Conservation (phyloP, 306 rosid species). For the Gastrolobium bilobum region DNA sequence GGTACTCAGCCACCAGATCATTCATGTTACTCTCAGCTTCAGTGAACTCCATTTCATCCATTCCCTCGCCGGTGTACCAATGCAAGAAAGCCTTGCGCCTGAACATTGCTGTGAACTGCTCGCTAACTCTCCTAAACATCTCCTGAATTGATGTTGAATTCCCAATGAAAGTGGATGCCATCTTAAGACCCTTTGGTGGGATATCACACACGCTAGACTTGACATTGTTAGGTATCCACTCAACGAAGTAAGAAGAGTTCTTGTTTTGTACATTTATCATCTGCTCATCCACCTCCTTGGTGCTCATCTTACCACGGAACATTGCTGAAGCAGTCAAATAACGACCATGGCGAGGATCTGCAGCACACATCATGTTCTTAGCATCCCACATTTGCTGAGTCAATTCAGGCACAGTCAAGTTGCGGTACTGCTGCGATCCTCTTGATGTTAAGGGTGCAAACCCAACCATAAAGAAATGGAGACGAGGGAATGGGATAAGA, state of each 20-base stretch:
- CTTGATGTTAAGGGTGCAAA: slow-evolving; percentile 91
- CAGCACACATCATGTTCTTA: slow-evolving; percentile 84
- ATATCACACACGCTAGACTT: slow-evolving; percentile 92
- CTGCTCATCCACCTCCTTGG: slow-evolving; percentile 92
- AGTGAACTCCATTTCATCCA: slow-evolving; percentile 95
- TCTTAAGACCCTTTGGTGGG: slow-evolving; percentile 80
- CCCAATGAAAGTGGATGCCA: slow-evolving; percentile 83
- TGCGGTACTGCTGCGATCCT: slow-evolving; percentile 90
- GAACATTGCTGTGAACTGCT: slow-evolving; percentile 94
- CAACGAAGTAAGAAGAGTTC: slow-evolving; percentile 88
- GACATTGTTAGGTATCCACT: slow-evolving; percentile 90
- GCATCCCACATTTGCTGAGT: slow-evolving; percentile 73
- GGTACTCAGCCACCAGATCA: slow-evolving; percentile 90
- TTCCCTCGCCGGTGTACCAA: slow-evolving; percentile 95
- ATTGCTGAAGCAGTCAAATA: slow-evolving; percentile 87
- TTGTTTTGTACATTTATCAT: slow-evolving; percentile 89
- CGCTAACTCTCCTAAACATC: slow-evolving; percentile 95
- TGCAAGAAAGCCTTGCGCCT: slow-evolving; percentile 81
- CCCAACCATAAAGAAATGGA: slow-evolving; percentile 93
- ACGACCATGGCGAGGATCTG: slow-evolving; percentile 92
- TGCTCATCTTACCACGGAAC: slow-evolving; percentile 96
- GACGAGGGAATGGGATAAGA: slow-evolving; percentile 91
- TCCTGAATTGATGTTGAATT: slow-evolving; percentile 87
- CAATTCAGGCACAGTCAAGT: slow-evolving; percentile 65
- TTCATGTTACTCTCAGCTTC: slow-evolving; percentile 94